Conservation (phyloP, 2,329 filamentous ascomycete species). For the Emericellopsis atlantica region DNA sequence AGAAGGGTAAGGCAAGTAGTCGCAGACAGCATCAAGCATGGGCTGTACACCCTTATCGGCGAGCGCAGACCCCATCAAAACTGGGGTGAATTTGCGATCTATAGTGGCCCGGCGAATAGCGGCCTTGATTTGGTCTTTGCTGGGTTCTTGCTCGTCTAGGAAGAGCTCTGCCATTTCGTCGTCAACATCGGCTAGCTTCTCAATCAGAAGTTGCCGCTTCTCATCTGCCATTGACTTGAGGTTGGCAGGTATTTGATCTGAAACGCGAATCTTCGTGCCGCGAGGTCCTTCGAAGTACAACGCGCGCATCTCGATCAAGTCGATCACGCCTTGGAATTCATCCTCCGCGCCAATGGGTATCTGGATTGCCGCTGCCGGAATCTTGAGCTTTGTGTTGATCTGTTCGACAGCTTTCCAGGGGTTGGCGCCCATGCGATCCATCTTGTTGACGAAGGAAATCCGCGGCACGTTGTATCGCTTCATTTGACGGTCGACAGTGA, state of each 20-base stretch:
- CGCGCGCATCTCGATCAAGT: slow-evolving; percentile 82
- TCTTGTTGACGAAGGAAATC: slow-evolving; percentile 97
- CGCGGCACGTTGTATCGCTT: slow-evolving; percentile 93
- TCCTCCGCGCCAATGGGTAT: slow-evolving; percentile 90
- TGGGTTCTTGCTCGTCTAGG: slow-evolving; percentile 75
- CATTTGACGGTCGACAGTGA: slow-evolving; percentile 98
- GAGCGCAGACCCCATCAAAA: slow-evolving; percentile 91
- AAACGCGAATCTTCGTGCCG: slow-evolving; percentile 64
- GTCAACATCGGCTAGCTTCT: slow-evolving; percentile 93
- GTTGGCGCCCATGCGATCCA: slow-evolving; percentile 98
- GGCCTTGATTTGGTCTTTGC: slow-evolving; percentile 71
- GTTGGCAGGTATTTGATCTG: slow-evolving; percentile 73
- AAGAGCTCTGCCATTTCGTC: slow-evolving; percentile 96
- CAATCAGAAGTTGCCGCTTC: slow-evolving; percentile 75
- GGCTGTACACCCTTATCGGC: slow-evolving; percentile 93
- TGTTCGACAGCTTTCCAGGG: slow-evolving; percentile 96
- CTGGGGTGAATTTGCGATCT: slow-evolving; percentile 77
- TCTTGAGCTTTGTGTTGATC: slow-evolving; percentile 92
- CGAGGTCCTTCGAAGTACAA: slow-evolving; percentile 82
- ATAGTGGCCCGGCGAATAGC: slow-evolving; percentile 91
- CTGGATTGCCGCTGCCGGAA: slow-evolving; percentile 85
- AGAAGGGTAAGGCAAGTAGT: slow-evolving; percentile 85
- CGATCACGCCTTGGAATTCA: slow-evolving; percentile 82
- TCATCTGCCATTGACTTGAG: slow-evolving; percentile 65
- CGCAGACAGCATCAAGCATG: slow-evolving; percentile 92